Percentiles rank a stretch among this genome's conserved stretches.
Conservation (phyloP, 2,329 filamentous ascomycete genomes). For the Bipolaris sorokiniana region DNA sequence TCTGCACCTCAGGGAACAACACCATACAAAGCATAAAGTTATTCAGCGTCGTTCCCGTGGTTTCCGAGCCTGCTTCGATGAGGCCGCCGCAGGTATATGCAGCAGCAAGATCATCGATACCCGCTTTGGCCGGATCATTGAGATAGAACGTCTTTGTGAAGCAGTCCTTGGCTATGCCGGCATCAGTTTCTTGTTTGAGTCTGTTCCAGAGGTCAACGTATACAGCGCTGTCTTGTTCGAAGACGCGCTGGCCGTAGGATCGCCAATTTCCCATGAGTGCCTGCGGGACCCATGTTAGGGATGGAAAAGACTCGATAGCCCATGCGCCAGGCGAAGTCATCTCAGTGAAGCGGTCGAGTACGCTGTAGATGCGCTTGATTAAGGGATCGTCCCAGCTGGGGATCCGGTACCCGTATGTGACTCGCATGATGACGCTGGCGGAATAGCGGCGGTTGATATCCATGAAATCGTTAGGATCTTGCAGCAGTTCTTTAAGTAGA, state of each 20-base stretch:
- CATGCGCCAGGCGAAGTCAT: conserved; percentile 40
- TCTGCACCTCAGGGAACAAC: conserved; percentile 35
- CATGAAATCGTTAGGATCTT: conserved; percentile 41
- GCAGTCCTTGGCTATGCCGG: conserved; percentile 37
- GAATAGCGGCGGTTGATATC: conserved; percentile 43
- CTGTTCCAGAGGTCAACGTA: conserved; percentile 45
- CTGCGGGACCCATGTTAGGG: conserved; percentile 38
- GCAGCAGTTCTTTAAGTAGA: conserved; percentile 52
- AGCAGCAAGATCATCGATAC: conserved; percentile 44
- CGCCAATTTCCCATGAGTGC: conserved; percentile 42
- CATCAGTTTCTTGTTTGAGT: conserved; percentile 39
- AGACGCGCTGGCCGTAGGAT: conserved; percentile 31
- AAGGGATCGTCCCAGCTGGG: conserved; percentile 41
- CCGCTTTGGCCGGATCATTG: conserved; percentile 38
- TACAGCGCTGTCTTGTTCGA: conserved; percentile 40
- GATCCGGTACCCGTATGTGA: conserved; percentile 46
- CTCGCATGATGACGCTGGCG: conserved; percentile 43
- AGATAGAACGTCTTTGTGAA: conserved; percentile 47
- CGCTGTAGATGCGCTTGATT: conserved; percentile 41
- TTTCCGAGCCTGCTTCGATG: conserved; percentile 46
- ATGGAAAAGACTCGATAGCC: conserved; percentile 41
- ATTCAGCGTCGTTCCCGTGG: conserved; percentile 39
- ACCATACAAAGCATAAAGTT: conserved; percentile 42
- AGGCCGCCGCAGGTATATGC: conserved; percentile 45
- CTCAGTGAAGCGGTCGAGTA: conserved; percentile 41